Base-by-base conservation (phyloP, 192 early-diverging fungal genomes). In the Podila epigama region DNA sequence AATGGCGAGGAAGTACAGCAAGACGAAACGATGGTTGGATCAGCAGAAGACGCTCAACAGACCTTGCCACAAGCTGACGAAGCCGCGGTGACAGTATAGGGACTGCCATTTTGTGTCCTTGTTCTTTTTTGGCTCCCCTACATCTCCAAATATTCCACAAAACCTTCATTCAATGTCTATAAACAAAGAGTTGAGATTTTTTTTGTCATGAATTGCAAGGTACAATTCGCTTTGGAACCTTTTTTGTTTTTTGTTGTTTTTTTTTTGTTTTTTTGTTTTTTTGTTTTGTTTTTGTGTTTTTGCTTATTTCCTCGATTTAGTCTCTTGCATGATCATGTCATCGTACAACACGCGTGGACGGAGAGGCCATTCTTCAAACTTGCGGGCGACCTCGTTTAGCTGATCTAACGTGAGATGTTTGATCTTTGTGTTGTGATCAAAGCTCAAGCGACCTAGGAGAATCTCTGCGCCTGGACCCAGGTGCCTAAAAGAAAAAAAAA, bases 351-450 rank as follows among this genome's bases (percentile, higher is more conserved):
- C 75, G 28, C 60, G 58, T 4, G 85, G 85, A 39, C 83, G 68
- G 18, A 86, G 68, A 27, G 85, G 85, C 85, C 85, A 86, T 69
- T 86, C 68, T 31, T 86, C 83, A 67, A 86, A 86, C 52, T 83
- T 83, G 15, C 70, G 15, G 11, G 85, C 81, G 5, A 86, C 83
- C 51, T 83, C 83, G 67, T 84, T 68, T 1, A 86, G 31, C 35
- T 86, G 85, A 28, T 79, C 79, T 12, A 77, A 39, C 13, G 81
- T 78, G 68, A 86, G 79, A 3, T 79, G 53, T 42, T 83, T 83
- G 22, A 84, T 52, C 8, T 65, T 61, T 31, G 77, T 72, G 37
- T 75, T 56, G 15, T 73, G 36, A 57, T 82, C 75, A 41, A 86
- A 86, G 18, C 80, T 81, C 20, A 86, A 61, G 36, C 85, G 66